These are phyloP conservation scores for Cryptosporidium muris DNA, from an alignment of 169 alveolate species.

Conservation along the genomic window DNA sequence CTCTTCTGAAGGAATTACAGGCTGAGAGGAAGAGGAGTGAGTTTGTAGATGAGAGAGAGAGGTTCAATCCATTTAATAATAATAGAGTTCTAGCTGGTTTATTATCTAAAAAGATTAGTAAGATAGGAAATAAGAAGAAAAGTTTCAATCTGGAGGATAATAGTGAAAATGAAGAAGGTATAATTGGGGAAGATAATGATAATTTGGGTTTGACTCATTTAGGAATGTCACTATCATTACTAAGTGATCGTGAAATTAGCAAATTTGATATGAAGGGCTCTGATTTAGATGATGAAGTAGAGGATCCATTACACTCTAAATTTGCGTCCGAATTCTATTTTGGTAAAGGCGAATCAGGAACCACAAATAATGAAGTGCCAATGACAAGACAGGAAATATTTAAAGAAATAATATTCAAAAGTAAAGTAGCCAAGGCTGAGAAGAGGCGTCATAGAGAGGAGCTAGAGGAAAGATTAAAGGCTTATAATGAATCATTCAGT, in stretches of 20 bases:
- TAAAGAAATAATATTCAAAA: conserved; percentile 54
- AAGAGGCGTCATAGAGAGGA: conserved; percentile 43
- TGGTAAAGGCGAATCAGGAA: conserved; percentile 41
- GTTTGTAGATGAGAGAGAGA: conserved; percentile 64
- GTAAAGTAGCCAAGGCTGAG: conserved; percentile 56
- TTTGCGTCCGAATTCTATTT: conserved; percentile 47
- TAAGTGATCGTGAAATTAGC: conserved; percentile 20
- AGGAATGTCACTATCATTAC: conserved; percentile 41
- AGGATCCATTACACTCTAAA: conserved; percentile 2
- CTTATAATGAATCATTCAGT: conserved; percentile 9
- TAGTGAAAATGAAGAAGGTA: neutral
- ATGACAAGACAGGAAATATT: conserved; percentile 53
- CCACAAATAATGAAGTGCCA: neutral
- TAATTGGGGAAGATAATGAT: neutral
- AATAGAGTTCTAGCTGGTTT: neutral
- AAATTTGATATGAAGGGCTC: neutral
- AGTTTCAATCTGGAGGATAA: conserved; percentile 3
- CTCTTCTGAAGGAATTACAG: conserved; percentile 21
- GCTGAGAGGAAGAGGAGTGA: conserved; percentile 39
- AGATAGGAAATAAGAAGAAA: neutral
- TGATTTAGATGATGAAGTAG: conserved; percentile 4
- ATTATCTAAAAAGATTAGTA: neutral
- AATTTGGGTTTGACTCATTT: conserved; percentile 51
- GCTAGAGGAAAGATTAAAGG: conserved; percentile 28
- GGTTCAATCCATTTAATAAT: conserved; percentile 16